Conservation (phyloP, 2,329 filamentous ascomycete species). For the Penicillium oxalicum region DNA sequence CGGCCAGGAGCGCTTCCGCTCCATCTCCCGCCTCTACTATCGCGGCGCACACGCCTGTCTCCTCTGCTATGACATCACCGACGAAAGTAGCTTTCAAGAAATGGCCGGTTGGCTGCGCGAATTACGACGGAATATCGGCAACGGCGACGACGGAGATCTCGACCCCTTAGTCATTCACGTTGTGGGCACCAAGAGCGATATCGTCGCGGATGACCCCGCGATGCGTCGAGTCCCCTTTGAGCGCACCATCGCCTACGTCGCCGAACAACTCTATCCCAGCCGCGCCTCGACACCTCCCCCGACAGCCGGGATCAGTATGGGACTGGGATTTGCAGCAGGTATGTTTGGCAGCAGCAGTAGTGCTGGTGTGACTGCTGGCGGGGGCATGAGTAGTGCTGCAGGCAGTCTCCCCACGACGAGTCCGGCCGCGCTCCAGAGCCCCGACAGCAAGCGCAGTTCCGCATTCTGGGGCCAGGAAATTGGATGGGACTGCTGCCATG, state of each 20-base stretch:
- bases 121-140: constrained; percentile 66
- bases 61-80: constrained; percentile 90
- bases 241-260: constrained; percentile 90
- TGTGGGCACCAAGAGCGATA: constrained; percentile 90
- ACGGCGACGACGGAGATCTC: constrained; percentile 41
- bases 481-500: constrained; percentile 95
- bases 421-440: constrained; percentile 25
- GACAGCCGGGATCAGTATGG: constrained; percentile 42
- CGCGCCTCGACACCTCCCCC: constrained; percentile 61
- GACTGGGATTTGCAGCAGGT: constrained; percentile 10
- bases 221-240: constrained; percentile 85
- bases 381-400: too few relatives aligned
- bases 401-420: constrained; percentile 8
- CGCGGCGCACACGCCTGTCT: constrained; percentile 90
- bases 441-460: constrained; percentile 43
- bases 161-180: constrained; percentile 80
- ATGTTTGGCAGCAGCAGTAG: constrained; percentile 2
- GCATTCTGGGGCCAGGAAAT: constrained; percentile 78
- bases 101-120: constrained; percentile 90
- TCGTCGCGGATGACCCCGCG: constrained; percentile 76
- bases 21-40: constrained; percentile 93
- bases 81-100: constrained; percentile 76
- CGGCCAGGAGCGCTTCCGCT: constrained; percentile 90
- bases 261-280: constrained; percentile 77
- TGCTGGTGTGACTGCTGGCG: constrained; percentile 18